Evolutionary conservation across 1,139 yeast species (phyloP), one percentile per base, ranked within the genome.

Genomic region (Kodamaea ohmeri): DNA sequence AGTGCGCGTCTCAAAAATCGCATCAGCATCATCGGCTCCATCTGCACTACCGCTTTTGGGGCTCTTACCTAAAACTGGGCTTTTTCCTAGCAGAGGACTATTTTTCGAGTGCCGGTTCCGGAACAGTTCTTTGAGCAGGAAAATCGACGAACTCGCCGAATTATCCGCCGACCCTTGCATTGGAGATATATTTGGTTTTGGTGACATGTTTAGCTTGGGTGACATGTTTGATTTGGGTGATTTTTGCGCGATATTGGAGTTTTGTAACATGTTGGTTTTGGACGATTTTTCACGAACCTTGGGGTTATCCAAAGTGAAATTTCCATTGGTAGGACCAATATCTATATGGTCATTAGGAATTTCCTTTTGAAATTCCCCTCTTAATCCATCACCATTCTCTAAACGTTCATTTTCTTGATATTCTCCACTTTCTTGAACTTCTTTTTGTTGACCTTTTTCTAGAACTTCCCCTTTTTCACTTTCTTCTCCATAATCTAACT

Each of bases 1-100:
- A 9, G 32, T 25, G 24, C 33, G 25, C 16, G 37, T 35, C 18
- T 35, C 37, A 16, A 35, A 33, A 6, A 33, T 33, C n/a, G 36
- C 15, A n/a, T 27, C 30, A 6, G 12, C n/a, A 19, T 16, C 20
- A 13, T 27, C 30, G 20, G 15, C 30, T n/a, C 25, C n/a, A n/a
- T n/a, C n/a, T n/a, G n/a, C n/a, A n/a, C n/a, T n/a, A n/a, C 22
- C 22, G 22, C 8, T 20, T 20, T 20, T 20, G 8, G 22, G 22
- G 22, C 22, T 20, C 6, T 20, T 20, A 20, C 22, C 22, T 6
- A 20, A 9, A 7, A 7, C 9, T 6, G 30, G 30, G 12, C 30
- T 27, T 15, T 20, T 27, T 6, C 30, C 20, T 5, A 16, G 8
- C 7, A 13, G 7, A 25, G 28, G 28, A 14, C 28, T 25, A 13